Evolutionary conservation across 352 stramenopile genomes (phyloP).

Genomic region (Globisporangium mamillatum): DNA sequence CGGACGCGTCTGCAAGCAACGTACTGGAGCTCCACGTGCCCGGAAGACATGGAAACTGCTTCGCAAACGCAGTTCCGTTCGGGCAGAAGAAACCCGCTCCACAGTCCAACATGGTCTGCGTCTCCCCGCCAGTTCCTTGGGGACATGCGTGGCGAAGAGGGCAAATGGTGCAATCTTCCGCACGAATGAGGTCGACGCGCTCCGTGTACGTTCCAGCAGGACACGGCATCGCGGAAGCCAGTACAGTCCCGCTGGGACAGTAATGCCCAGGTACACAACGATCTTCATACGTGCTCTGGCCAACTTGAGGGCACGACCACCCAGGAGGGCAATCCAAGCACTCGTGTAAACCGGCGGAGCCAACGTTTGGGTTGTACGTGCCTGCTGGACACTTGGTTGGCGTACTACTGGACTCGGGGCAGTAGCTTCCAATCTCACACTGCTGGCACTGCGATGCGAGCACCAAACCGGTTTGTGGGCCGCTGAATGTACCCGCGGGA

Average conservation of each 20-base stretch:
- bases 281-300: slow-evolving; percentile 58
- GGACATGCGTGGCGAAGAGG: slow-evolving; percentile 69
- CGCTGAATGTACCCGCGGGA: slow-evolving; percentile 83
- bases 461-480: slow-evolving; percentile 44
- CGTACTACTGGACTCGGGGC: slow-evolving; percentile 68
- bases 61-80: slow-evolving; percentile 63
- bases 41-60: slow-evolving; percentile 79
- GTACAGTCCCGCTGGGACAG: slow-evolving; percentile 60
- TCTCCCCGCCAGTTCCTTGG: slow-evolving; percentile 67
- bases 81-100: slow-evolving; percentile 79
- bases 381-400: slow-evolving; percentile 69
- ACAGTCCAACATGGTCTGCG: slow-evolving; percentile 67
- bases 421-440: slow-evolving; percentile 81
- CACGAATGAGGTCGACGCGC: slow-evolving; percentile 52
- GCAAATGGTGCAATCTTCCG: slow-evolving; percentile 76
- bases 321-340: slow-evolving; percentile 67
- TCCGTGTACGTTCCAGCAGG: slow-evolving; percentile 78
- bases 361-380: slow-evolving; percentile 63
- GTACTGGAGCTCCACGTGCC: slow-evolving; percentile 86
- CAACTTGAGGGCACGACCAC: slow-evolving; percentile 70
- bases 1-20: slow-evolving; percentile 45
- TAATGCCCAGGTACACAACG: slow-evolving; percentile 68
- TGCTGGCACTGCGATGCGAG: slow-evolving; percentile 46
- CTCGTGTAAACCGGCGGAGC: slow-evolving; percentile 49
- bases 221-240: slow-evolving; percentile 57